Percentiles rank a stretch among this genome's conserved stretches.
Evolutionary conservation across 148 eudicot genomes (phyloP).

Genomic region (Silene latifolia): DNA sequence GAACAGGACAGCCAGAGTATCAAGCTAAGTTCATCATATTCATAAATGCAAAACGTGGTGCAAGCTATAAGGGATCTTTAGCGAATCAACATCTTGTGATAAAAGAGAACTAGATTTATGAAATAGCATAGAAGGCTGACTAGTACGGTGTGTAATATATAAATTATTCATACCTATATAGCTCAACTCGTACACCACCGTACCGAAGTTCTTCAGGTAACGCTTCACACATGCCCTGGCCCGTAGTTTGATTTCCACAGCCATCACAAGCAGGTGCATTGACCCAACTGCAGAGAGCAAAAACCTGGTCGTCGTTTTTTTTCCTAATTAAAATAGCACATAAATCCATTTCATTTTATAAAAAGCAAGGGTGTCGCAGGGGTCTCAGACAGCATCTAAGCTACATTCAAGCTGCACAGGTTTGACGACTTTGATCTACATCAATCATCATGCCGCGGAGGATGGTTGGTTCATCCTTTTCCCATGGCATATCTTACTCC

Average conservation of each 20-base stretch:
- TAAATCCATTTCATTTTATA: not conserved
- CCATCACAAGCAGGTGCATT: slow-evolving; percentile 76
- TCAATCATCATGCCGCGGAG: not conserved
- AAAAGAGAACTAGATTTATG: not conserved
- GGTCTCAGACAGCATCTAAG: not conserved
- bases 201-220: slow-evolving; percentile 54
- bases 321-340: not conserved
- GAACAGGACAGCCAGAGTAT: not conserved
- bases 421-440: not conserved
- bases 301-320: not conserved
- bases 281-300: slow-evolving; percentile 65
- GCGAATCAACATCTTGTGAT: not conserved
- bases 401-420: not conserved
- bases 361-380: not conserved
- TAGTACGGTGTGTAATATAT: not conserved
- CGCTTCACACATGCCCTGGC: slow-evolving; percentile 66
- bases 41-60: not conserved
- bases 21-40: not conserved
- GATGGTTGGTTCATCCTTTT: too few relatives aligned
- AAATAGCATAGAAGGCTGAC: not conserved
- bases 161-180: slow-evolving; percentile 61
- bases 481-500: too few relatives aligned
- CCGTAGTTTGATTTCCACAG: slow-evolving; percentile 66
- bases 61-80: not conserved
- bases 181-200: slow-evolving; percentile 84